Evolutionary conservation across 805 yeast species (phyloP).

Genomic region (Wickerhamiella sergipiensis): DNA sequence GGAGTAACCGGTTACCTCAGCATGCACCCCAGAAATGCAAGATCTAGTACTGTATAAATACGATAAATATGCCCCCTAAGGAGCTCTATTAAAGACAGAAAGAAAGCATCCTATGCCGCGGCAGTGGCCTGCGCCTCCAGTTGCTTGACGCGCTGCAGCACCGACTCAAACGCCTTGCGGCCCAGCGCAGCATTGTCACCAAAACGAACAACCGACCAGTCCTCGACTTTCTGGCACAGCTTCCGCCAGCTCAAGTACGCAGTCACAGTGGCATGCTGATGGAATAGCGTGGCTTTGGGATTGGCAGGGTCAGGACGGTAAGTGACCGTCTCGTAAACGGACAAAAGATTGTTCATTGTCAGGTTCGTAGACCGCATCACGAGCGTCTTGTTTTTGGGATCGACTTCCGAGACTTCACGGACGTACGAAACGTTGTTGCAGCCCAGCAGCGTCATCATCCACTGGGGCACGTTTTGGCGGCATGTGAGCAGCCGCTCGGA

Average conservation of each 20-base stretch:
- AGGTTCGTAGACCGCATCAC: conserved; percentile 76
- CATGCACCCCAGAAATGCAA: too few species aligned
- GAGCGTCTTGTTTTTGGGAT: conserved; percentile 46
- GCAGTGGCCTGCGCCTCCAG: background rate
- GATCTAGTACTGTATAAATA: background rate
- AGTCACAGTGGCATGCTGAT: conserved; percentile 77
- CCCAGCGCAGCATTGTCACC: conserved; percentile 79
- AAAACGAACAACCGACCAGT: conserved; percentile 83
- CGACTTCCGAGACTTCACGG: conserved; percentile 79
- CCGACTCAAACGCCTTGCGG: conserved; percentile 70
- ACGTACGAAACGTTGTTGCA: conserved; percentile 63
- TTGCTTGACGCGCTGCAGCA: conserved; percentile 20
- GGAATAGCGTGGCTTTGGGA: conserved; percentile 44
- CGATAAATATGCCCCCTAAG: background rate
- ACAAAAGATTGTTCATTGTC: conserved; percentile 61
- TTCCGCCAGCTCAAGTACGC: conserved; percentile 63
- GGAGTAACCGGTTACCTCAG: too few species aligned
- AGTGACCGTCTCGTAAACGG: conserved; percentile 76
- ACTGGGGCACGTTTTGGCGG: conserved; percentile 70
- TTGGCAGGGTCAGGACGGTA: conserved; percentile 55
- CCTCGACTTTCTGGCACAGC: conserved; percentile 73
- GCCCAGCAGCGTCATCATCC: conserved; percentile 66
- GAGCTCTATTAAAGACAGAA: background rate
- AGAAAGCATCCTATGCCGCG: background rate
- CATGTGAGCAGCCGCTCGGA: conserved; percentile 86